Evolutionary conservation across 805 yeast species (phyloP).

Genomic region (Lipomyces starkeyi): DNA sequence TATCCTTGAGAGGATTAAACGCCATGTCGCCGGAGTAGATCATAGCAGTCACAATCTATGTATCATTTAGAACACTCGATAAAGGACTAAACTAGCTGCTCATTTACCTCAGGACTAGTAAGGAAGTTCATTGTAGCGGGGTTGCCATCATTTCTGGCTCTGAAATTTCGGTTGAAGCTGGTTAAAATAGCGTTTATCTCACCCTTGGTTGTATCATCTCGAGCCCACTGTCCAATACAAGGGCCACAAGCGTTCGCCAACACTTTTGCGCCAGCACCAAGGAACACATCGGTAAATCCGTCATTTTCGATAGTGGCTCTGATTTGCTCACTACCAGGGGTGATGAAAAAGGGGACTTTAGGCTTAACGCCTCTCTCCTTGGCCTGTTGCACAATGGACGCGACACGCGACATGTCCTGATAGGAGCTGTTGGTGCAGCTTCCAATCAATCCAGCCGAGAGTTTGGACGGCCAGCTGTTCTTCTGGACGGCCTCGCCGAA

Average conservation of each 20-base stretch:
- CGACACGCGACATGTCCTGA: constrained; percentile 98
- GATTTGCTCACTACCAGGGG: constrained; percentile 98
- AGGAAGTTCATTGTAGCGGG: constrained; percentile 96
- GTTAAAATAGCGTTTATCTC: constrained; percentile 96
- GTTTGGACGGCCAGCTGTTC: constrained; percentile 91
- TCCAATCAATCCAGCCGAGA: constrained; percentile 94
- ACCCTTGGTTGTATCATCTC: constrained; percentile 76
- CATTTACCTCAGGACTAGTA: constrained; percentile 75
- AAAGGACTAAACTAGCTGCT: not conserved
- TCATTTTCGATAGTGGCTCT: constrained; percentile 98
- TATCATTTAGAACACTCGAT: constrained; percentile 41
- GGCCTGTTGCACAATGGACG: constrained; percentile 89
- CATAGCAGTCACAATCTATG: constrained; percentile 80
- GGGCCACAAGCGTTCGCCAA: constrained; percentile 99
- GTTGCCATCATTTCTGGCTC: constrained; percentile 98
- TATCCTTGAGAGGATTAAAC: constrained; percentile 94
- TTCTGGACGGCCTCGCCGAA: constrained; percentile 81
- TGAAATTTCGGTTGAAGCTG: constrained; percentile 97
- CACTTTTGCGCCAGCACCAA: constrained; percentile 91
- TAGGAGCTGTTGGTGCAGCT: constrained; percentile 98
- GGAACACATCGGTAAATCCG: constrained; percentile 86
- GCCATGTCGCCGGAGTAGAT: constrained; percentile 96
- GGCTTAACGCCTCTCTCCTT: constrained; percentile 89
- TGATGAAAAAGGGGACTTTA: constrained; percentile 88
- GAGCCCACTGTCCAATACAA: constrained; percentile 99